Evolutionary conservation across 345 rosid genomes (phyloP).

Genomic region (Arabidopsis thaliana): TAIR10.1 NC_003076.8:17659001-17659500

Average conservation of each 20-base stretch:
- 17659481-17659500: slow-evolving; percentile 99
- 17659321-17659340: neutral
- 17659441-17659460: slow-evolving; percentile 99
- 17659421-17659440: slow-evolving; percentile 79
- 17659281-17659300: slow-evolving; percentile 12
- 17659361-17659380: neutral
- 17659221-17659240: slow-evolving; percentile 92
- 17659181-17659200: slow-evolving; percentile 89
- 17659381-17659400: slow-evolving; percentile 6
- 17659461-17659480: slow-evolving; percentile 95
- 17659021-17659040: slow-evolving; percentile 6
- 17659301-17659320: neutral
- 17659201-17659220: slow-evolving; percentile 93
- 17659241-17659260: slow-evolving; percentile 79
- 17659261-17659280: slow-evolving; percentile 9
- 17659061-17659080: slow-evolving; percentile 7
- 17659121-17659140: slow-evolving; percentile 73
- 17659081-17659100: slow-evolving; percentile 54
- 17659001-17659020: slow-evolving; percentile 33
- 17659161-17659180: slow-evolving; percentile 79
- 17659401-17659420: neutral
- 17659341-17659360: neutral
- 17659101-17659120: slow-evolving; percentile 98
- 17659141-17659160: slow-evolving; percentile 67
- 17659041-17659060: neutral